Evolutionary conservation across 495 filamentous ascomycete species (phyloP).

Genomic region (Corynascus novoguineensis): DNA sequence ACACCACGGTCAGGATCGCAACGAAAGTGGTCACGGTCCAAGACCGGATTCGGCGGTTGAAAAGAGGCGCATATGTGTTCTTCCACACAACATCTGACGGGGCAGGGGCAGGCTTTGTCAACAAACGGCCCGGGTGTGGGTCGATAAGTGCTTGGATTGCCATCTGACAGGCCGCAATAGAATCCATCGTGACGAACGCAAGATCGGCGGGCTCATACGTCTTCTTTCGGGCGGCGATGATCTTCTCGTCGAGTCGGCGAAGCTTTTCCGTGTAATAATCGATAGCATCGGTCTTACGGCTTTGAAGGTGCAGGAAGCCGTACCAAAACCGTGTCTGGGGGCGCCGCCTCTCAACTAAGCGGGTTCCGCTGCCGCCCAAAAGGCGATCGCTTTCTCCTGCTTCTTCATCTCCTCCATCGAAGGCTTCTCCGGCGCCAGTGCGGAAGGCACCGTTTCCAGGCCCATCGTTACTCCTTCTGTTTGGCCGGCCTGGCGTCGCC

Average conservation of each 20-base stretch:
- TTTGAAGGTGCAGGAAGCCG: constrained; percentile 68
- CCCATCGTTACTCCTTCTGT: constrained; percentile 1
- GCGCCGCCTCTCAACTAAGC: constrained; percentile 39
- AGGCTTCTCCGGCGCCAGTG: background rate
- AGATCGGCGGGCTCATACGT: constrained; percentile 71
- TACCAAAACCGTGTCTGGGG: constrained; percentile 74
- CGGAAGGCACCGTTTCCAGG: too few relatives aligned
- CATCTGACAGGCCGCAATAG: constrained; percentile 87
- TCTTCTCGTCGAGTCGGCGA: constrained; percentile 72
- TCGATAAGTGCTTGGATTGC: constrained; percentile 89
- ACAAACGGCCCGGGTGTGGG: constrained; percentile 75
- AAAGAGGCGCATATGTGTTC: constrained; percentile 82
- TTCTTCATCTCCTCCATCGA: constrained; percentile 33
- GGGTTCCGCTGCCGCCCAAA: constrained; percentile 43
- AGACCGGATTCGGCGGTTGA: constrained; percentile 63
- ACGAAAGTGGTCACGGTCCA: constrained; percentile 83
- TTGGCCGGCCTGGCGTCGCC: constrained; percentile 6
- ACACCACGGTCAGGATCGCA: constrained; percentile 75
- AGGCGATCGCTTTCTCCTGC: constrained; percentile 45
- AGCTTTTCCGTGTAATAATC: constrained; percentile 88
- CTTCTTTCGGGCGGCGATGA: constrained; percentile 63
- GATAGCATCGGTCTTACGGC: constrained; percentile 76
- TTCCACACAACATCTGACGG: constrained; percentile 87
- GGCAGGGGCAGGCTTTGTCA: constrained; percentile 78
- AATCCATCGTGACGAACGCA: constrained; percentile 96